These are phyloP conservation scores for Kwoniella mangroviensis DNA, from an alignment of 768 basidiomycete species.

Conservation along the genomic window DNA sequence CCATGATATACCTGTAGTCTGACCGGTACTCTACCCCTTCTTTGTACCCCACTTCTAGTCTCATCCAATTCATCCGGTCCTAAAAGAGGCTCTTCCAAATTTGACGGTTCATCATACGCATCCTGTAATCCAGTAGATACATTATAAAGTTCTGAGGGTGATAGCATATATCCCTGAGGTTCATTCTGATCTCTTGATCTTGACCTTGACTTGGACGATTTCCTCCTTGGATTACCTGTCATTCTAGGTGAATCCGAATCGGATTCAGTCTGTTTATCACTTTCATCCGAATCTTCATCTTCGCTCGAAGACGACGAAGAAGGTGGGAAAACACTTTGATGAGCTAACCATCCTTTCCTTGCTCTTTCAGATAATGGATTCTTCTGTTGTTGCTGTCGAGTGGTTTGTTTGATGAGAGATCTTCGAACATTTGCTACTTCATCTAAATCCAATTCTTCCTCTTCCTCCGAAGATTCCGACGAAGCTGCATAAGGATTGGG, in stretches of 20 bases:
- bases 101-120: conserved; percentile 4
- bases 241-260: conserved; percentile 34
- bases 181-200: conserved; percentile 25
- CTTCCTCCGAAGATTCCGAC: conserved; percentile 36
- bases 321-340: conserved; percentile 55
- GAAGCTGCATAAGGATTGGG: conserved; percentile 47
- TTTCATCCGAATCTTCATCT: conserved; percentile 20
- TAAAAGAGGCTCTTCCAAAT: conserved; percentile 47
- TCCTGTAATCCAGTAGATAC: conserved; percentile 13
- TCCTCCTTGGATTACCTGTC: conserved; percentile 35
- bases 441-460: conserved; percentile 36
- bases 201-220: conserved; percentile 10
- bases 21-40: conserved; percentile 33
- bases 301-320: conserved; percentile 44
- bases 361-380: conserved; percentile 29
- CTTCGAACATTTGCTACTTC: conserved; percentile 40
- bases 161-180: conserved; percentile 37
- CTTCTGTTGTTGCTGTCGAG: conserved; percentile 4
- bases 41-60: conserved; percentile 2
- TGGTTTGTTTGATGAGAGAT: conserved; percentile 19
- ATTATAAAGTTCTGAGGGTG: conserved; percentile 36
- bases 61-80: conserved; percentile 46
- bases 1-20: conserved; percentile 52
- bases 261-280: conserved; percentile 41
- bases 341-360: conserved; percentile 55